Percentiles rank a stretch among this genome's conserved stretches.
These are phyloP conservation scores for Penicillium nordicum DNA, from an alignment of 2,329 filamentous ascomycete species.

Conservation along the genomic window DNA sequence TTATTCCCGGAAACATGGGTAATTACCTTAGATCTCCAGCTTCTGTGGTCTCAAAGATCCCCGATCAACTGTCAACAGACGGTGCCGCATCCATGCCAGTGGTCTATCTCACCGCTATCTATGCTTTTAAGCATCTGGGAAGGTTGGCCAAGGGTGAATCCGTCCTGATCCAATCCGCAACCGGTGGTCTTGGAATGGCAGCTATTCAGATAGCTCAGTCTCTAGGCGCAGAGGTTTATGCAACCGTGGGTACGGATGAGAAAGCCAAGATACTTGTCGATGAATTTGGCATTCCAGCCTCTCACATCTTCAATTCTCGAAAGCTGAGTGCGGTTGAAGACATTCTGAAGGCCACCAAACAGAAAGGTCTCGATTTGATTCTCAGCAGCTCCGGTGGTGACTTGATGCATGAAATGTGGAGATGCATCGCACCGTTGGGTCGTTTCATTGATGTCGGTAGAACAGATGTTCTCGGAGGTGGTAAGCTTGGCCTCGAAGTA, in stretches of 20 bases:
- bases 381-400: slow-evolving; percentile 8
- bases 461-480: slow-evolving; percentile 3
- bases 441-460: background rate
- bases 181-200: background rate
- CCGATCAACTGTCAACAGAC: background rate
- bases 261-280: background rate
- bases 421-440: slow-evolving; percentile 1
- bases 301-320: background rate
- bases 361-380: slow-evolving; percentile 13
- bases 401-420: slow-evolving; percentile 4
- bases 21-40: background rate
- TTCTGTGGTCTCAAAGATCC: background rate
- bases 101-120: background rate
- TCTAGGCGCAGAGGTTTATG: slow-evolving; percentile 1
- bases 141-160: background rate
- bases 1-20: background rate
- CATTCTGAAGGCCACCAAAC: background rate
- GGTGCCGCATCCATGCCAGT: background rate
- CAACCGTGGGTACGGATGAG: background rate
- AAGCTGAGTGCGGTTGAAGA: background rate
- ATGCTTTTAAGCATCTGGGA: background rate
- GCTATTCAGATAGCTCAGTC: background rate
- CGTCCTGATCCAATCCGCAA: slow-evolving; percentile 1
- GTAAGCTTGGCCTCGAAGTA: slow-evolving; percentile 3
- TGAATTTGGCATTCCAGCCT: background rate